These are phyloP conservation scores for Elaeagnus macrophylla DNA, from an alignment of 306 rosid genomes.

Conservation along the genomic window DNA sequence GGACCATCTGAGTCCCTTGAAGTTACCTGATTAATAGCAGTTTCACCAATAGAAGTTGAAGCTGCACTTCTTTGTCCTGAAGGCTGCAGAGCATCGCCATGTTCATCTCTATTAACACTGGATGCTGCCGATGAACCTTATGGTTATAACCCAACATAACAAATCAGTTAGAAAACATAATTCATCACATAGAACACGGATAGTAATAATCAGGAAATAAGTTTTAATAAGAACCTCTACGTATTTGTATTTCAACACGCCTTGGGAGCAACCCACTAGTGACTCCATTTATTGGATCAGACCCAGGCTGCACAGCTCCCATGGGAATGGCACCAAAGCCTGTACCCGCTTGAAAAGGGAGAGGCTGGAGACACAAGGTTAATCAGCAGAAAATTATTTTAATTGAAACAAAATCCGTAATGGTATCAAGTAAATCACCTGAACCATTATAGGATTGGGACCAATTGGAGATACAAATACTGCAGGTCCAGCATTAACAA, in stretches of 20 bases:
- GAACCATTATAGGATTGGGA: slow-evolving; percentile 98
- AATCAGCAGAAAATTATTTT: slow-evolving; percentile 34
- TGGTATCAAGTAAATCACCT: slow-evolving; percentile 36
- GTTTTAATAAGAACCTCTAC: slow-evolving; percentile 50
- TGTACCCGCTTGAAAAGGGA: slow-evolving; percentile 72
- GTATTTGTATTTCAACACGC: slow-evolving; percentile 93
- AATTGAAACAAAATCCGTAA: slow-evolving; percentile 14
- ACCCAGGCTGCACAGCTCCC: slow-evolving; percentile 58
- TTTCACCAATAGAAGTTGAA: slow-evolving; percentile 34
- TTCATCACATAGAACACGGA: slow-evolving; percentile 5
- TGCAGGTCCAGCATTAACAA: slow-evolving; percentile 95
- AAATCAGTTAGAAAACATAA: slow-evolving; percentile 8
- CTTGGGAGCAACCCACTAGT: slow-evolving; percentile 67
- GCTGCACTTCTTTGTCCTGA: slow-evolving; percentile 48
- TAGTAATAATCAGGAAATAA: slow-evolving; percentile 6
- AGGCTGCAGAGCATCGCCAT: slow-evolving; percentile 38
- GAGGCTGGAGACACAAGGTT: slow-evolving; percentile 59
- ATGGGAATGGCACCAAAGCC: slow-evolving; percentile 68
- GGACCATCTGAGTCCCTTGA: slow-evolving; percentile 44
- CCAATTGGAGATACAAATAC: slow-evolving; percentile 82
- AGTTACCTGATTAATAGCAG: slow-evolving; percentile 43
- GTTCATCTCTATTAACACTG: slow-evolving; percentile 52
- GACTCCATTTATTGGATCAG: slow-evolving; percentile 57
- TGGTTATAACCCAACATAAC: slow-evolving; percentile 14
- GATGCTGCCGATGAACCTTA: slow-evolving; percentile 59